Base-by-base conservation (phyloP, 1,139 yeast genomes). In the Starmera stellimalicola region DNA sequence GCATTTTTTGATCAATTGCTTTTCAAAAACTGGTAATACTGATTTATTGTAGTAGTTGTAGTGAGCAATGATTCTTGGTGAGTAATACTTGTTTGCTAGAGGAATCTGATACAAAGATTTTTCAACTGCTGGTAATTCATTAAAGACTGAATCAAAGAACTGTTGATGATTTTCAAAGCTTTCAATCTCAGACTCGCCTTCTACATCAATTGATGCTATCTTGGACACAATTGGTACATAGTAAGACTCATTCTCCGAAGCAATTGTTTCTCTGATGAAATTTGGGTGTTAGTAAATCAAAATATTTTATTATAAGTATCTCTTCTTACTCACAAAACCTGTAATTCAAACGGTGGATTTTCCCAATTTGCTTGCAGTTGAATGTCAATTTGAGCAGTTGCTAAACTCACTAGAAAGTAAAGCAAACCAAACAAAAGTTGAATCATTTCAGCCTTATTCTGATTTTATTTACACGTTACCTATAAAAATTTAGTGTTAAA, bases 31-130 rank as follows among this genome's bases (percentile, higher is more conserved):
- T 5, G 47, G 50, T 39, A 48, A 30, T 0, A 39, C 58, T 0
- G 51, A 42, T 1, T 56, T 41, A 5, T 52, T 55, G 47, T 71
- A 82, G 49, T 67, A 62, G 36, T 68, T 66, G 47, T 67, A 79
- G 37, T 81, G 83, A 1, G 87, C 61, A 43, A 75, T 73, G 18
- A 84, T 64, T 33, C 77, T 59, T 4, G 95, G 85, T 1, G 81
- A 60, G 38, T 65, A 57, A 27, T 65, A 57, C 35, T 76, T 75
- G 40, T 73, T 60, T 1, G 72, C 72, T 29, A 77, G 47, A 29
- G 73, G 60, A 35, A 75, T 61, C 38, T 73, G 68, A n/a, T 70
- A 60, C 26, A 73, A 55, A 2, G 64, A 47, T 19, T 47, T 49
- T 19, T 51, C 55, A 5, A 38, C 30, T 6, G 51, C 49, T 0